Evolutionary conservation across 1,284 basidiomycete species (phyloP).

Genomic region (Moesziomyces sp.): DNA sequence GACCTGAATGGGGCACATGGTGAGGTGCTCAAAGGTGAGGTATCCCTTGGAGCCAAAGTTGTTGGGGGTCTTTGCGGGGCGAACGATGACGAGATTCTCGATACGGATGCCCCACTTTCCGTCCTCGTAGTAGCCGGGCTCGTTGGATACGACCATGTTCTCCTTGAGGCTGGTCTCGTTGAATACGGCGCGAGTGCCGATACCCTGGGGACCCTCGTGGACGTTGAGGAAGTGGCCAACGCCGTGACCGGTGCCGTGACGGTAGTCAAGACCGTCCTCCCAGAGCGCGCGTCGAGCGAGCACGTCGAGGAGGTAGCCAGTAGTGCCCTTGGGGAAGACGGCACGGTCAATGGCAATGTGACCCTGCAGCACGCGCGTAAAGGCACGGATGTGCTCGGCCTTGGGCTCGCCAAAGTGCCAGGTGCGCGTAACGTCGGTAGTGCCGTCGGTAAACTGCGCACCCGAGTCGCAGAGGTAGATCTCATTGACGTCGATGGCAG

Average conservation of each 20-base stretch:
- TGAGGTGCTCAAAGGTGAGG: conserved; percentile 54
- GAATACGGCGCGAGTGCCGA: conserved; percentile 63
- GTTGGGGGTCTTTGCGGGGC: conserved; percentile 73
- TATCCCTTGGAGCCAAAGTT: conserved; percentile 78
- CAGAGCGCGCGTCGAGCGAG: conserved; percentile 86
- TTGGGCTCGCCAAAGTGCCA: conserved; percentile 91
- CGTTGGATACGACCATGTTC: conserved; percentile 65
- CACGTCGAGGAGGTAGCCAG: conserved; percentile 81
- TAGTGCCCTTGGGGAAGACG: conserved; percentile 87
- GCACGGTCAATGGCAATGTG: conserved; percentile 90
- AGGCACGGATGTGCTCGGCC: conserved; percentile 83
- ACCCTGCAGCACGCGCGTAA: conserved; percentile 93
- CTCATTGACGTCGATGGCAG: conserved; percentile 72
- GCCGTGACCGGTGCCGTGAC: conserved; percentile 68
- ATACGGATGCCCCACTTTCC: conserved; percentile 92
- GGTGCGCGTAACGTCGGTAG: conserved; percentile 87
- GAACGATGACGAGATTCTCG: conserved; percentile 74
- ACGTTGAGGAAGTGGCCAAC: conserved; percentile 65
- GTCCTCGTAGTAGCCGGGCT: conserved; percentile 93
- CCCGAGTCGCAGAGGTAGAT: conserved; percentile 95
- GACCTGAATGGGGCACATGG: conserved; percentile 80
- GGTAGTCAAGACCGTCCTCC: conserved; percentile 84
- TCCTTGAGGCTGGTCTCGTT: conserved; percentile 66
- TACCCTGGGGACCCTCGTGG: conserved; percentile 66
- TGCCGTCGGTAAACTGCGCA: conserved; percentile 88